Conservation (phyloP, 768 basidiomycete genomes). For the Phanerodontia chrysosporium region DNA sequence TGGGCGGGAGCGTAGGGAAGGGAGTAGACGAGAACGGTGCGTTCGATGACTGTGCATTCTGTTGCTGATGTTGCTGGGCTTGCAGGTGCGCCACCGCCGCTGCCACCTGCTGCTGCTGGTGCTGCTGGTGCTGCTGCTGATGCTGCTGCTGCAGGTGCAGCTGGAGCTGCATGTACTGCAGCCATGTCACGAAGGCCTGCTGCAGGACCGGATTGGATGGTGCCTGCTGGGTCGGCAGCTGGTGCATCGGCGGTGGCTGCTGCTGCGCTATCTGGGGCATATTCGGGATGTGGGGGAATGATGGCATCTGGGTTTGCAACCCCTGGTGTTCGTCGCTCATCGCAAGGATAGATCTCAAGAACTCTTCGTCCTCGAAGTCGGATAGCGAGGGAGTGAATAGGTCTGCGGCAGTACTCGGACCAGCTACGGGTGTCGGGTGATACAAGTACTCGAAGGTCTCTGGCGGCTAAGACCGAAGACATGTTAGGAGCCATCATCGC, state of each 20-base stretch:
- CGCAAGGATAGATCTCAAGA: conserved; percentile 9
- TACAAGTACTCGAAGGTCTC: conserved; percentile 13
- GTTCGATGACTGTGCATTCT: conserved; percentile 8
- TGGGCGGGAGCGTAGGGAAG: conserved; percentile 1
- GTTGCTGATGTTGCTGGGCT: conserved; percentile 9
- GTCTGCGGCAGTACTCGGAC: neutral
- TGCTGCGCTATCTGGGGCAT: conserved; percentile 2
- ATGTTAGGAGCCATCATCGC: conserved; percentile 2
- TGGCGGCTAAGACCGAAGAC: conserved; percentile 10
- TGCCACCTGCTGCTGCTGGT: neutral
- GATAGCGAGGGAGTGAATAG: neutral
- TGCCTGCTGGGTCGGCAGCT: conserved; percentile 10
- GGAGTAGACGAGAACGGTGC: conserved; percentile 6
- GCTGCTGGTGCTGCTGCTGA: neutral
- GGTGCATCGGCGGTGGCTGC: conserved; percentile 6
- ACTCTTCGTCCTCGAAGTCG: conserved; percentile 8
- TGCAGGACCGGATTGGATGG: conserved; percentile 19
- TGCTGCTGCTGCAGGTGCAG: conserved; percentile 16
- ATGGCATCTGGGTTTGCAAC: neutral
- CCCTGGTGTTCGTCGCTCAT: conserved; percentile 12
- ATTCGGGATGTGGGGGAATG: neutral
- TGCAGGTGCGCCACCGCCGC: neutral
- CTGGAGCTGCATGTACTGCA: conserved; percentile 24
- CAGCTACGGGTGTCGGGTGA: neutral
- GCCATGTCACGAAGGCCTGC: conserved; percentile 24